Conservation (phyloP, 768 basidiomycete species). For the Lactarius akahatsu region DNA sequence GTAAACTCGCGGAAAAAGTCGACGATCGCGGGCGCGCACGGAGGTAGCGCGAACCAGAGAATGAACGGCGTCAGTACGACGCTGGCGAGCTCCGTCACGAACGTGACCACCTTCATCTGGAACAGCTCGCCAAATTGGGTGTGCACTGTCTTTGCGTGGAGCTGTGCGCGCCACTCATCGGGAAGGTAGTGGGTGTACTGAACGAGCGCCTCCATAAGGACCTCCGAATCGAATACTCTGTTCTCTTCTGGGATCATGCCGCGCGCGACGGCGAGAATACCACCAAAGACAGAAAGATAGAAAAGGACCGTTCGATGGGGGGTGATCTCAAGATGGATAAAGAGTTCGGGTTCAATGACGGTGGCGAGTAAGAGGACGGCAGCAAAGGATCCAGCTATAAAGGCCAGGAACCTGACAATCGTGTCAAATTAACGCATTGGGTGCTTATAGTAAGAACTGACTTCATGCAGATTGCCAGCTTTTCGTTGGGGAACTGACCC, state of each 20-base stretch:
- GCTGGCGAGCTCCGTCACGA: slow-evolving; percentile 83
- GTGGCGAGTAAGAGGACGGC: slow-evolving; percentile 93
- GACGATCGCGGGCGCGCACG: slow-evolving; percentile 85
- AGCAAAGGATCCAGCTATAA: slow-evolving; percentile 94
- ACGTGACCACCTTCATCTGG: slow-evolving; percentile 87
- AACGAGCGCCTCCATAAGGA: slow-evolving; percentile 89
- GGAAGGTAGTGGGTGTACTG: slow-evolving; percentile 97
- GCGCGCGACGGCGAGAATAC: slow-evolving; percentile 82
- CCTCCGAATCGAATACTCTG: slow-evolving; percentile 88
- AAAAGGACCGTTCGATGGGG: slow-evolving; percentile 91
- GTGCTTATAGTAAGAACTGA: slow-evolving; percentile 40
- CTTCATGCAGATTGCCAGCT: slow-evolving; percentile 86
- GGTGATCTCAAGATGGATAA: slow-evolving; percentile 93
- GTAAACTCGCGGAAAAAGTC: slow-evolving; percentile 99
- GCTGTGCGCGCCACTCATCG: slow-evolving; percentile 80
- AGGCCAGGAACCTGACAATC: slow-evolving; percentile 82
- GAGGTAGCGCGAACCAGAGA: slow-evolving; percentile 88
- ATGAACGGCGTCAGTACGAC: slow-evolving; percentile 94
- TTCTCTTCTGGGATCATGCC: slow-evolving; percentile 98
- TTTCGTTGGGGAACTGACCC: slow-evolving; percentile 96
- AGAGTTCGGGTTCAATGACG: slow-evolving; percentile 88
- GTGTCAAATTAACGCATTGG: background rate
- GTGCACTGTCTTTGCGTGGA: slow-evolving; percentile 93
- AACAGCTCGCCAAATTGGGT: slow-evolving; percentile 90
- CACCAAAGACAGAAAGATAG: slow-evolving; percentile 86